Evolutionary conservation across 1,139 yeast species (phyloP), one percentile per base, ranked within the genome.

Genomic region (Pichia sp.): DNA sequence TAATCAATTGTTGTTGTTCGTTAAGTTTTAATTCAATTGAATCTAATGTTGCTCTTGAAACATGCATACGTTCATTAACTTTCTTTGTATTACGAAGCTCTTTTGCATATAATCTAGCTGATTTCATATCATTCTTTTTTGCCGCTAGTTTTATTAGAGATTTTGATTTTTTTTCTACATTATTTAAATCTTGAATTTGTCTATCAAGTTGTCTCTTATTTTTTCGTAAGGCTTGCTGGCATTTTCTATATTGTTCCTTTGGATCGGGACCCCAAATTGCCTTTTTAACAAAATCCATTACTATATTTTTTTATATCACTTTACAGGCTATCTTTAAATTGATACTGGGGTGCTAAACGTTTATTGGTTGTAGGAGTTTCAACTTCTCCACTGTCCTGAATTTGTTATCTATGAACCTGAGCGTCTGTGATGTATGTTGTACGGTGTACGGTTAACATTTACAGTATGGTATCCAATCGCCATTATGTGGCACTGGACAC

Each of bases 251-350:
- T 57, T 87, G 97, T 59, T 92, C 97, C 58, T 82, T 82, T 39
- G 97, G 96, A 62, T 89, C 96, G 0, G 96, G 96, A 1, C 97
- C 98, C 82, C 94, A 90, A 42, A 90, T 80, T 9, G 90, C 86
- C 61, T 81, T 80, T 67, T 87, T 89, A 38, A 90, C 66, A 58
- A 69, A 79, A 55, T 84, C 87, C 92, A 84, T 83, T 20, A 6
- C 25, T 10, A 4, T 4, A 12, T 11, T 32, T 4, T 6, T 1
- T 22, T 4, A 22, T 10, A 16, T 16, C 16, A 16, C 16, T 16
- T 16, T 16, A 16, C 16, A 16, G 16, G 16, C 16, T 16, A 16
- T 16, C 16, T 16, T 16, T 16, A 11, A 5, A 11, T 1, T 22
- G 10, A 22, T 10, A 16, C 16, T 16, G 16, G 16, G 16, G 16